phyloP scores from a whole-genome alignment of 352 stramenopile genomes.

The Pythium brachiatum region DNA sequence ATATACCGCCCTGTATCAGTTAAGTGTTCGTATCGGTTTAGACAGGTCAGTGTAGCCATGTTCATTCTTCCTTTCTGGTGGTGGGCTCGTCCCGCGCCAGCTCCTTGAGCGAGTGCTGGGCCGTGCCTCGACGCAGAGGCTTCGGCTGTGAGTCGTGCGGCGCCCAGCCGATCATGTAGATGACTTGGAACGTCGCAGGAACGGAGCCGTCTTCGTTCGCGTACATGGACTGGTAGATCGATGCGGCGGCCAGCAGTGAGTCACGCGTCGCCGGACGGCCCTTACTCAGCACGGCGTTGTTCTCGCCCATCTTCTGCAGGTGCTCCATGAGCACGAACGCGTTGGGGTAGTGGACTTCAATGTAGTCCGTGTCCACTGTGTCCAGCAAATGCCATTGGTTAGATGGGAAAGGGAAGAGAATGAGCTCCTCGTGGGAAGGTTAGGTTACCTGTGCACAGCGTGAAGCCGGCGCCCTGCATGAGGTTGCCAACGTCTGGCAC shows the following conservation, averaged over 20 bases:
- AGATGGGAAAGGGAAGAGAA: not conserved
- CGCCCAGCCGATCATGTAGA: conserved; percentile 99
- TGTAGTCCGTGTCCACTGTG: conserved; percentile 95
- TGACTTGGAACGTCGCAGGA: conserved; percentile 94
- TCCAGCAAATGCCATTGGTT: not conserved
- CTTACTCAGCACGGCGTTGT: conserved; percentile 82
- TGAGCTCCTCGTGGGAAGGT: too few species aligned
- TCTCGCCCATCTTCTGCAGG: conserved; percentile 95
- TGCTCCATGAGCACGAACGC: conserved; percentile 96
- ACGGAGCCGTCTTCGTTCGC: conserved; percentile 85
- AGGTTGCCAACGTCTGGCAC: conserved; percentile 94
- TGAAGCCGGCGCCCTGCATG: conserved; percentile 91
- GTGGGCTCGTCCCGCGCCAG: conserved; percentile 31
- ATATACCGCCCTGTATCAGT: not conserved
- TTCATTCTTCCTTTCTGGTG: not conserved
- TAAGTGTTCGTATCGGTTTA: not conserved
- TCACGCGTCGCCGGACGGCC: conserved; percentile 80
- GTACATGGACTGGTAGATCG: conserved; percentile 95
- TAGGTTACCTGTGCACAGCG: conserved; percentile 83
- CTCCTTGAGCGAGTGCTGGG: conserved; percentile 77
- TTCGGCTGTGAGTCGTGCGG: conserved; percentile 94
- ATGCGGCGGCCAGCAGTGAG: conserved; percentile 91
- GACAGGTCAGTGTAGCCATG: not conserved
- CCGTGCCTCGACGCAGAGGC: conserved; percentile 80
- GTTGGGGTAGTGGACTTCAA: conserved; percentile 94